Percentiles rank a stretch among this genome's conserved stretches.
Conservation (phyloP, 2,329 filamentous ascomycete genomes). For the Phaeosphaeriaceae sp. region DNA sequence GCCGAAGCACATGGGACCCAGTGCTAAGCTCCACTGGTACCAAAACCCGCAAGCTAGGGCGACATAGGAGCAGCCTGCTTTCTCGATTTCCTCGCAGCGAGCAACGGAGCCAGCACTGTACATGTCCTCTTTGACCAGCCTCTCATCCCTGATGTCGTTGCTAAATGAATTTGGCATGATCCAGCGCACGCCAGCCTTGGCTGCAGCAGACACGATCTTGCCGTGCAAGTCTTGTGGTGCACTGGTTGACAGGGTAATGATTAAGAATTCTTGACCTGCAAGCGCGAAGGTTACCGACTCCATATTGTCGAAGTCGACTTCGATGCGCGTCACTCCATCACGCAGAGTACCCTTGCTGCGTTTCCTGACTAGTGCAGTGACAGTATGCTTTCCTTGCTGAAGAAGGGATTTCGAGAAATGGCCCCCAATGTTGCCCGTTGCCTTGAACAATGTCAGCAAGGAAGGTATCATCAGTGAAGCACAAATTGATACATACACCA, state of each 20-base stretch:
- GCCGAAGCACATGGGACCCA: constrained; percentile 38
- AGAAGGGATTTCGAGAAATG: background rate
- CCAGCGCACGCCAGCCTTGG: constrained; percentile 47
- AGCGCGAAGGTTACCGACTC: constrained; percentile 44
- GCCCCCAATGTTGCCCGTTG: background rate
- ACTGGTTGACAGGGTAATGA: constrained; percentile 48
- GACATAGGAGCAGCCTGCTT: too few relatives aligned
- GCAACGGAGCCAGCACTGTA: background rate
- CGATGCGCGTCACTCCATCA: constrained; percentile 4
- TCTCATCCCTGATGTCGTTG: constrained; percentile 22
- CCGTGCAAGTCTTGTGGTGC: constrained; percentile 37
- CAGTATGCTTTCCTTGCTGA: background rate
- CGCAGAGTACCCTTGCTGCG: background rate
- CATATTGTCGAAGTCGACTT: constrained; percentile 41
- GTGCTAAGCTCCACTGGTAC: constrained; percentile 50
- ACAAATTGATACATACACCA: background rate
- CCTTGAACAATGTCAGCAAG: background rate
- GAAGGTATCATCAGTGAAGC: background rate
- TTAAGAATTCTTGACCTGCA: constrained; percentile 47
- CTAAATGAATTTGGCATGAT: constrained; percentile 52
- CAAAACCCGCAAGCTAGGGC: constrained; percentile 37
- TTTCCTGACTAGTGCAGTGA: background rate
- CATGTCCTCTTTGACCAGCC: background rate
- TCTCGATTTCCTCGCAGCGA: too few relatives aligned
- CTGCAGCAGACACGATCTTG: constrained; percentile 45